Conservation (phyloP, 2,329 filamentous ascomycete species). For the Colletotrichum caudatum region DNA sequence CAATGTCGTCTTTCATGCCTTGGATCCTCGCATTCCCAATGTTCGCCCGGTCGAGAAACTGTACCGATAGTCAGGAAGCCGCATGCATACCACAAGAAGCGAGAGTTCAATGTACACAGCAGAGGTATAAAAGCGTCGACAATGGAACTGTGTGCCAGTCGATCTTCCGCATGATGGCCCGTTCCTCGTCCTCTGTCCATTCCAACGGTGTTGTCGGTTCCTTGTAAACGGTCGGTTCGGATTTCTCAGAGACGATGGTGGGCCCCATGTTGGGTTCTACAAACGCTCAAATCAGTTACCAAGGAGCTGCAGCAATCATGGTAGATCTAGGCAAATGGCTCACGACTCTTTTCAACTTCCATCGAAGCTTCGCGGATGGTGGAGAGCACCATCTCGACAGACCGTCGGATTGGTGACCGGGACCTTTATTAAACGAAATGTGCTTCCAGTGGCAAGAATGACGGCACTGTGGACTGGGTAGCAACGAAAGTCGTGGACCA, state of each 20-base stretch:
- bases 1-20: constrained; percentile 62
- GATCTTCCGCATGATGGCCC: constrained; percentile 61
- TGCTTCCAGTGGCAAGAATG: not conserved
- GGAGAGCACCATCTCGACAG: constrained; percentile 18
- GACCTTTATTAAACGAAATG: not conserved
- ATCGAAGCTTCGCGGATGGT: constrained; percentile 1
- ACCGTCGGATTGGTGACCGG: not conserved
- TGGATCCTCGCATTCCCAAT: constrained; percentile 69
- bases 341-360: constrained; percentile 1
- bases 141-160: constrained; percentile 65
- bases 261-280: not conserved
- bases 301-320: too few species aligned
- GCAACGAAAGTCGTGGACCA: not conserved
- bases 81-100: not conserved
- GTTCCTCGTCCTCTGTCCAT: constrained; percentile 66
- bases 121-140: constrained; percentile 65
- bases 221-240: not conserved
- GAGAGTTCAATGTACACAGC: constrained; percentile 59
- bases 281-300: not conserved
- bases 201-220: constrained; percentile 7
- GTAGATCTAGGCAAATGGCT: not conserved
- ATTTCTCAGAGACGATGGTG: constrained; percentile 1
- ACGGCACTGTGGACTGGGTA: not conserved
- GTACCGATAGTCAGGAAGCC: not conserved
- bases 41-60: constrained; percentile 53